Evolutionary conservation across 306 rosid species (phyloP).

Genomic region (Acacia confusa): DNA sequence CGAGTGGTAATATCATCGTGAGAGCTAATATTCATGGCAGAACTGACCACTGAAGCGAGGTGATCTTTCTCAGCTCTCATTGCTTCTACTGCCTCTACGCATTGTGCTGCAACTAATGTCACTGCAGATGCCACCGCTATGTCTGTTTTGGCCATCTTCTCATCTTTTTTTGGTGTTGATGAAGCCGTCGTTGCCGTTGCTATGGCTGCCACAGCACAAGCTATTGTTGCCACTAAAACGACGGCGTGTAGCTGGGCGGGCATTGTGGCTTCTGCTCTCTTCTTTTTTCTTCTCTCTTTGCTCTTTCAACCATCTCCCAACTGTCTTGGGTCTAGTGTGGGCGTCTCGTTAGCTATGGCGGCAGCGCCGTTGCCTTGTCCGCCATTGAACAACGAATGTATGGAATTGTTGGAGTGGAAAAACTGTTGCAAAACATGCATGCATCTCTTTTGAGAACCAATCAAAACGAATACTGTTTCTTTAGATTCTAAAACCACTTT

Average conservation of each 20-base stretch:
- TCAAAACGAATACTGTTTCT: not conserved
- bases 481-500: slow-evolving; percentile 12
- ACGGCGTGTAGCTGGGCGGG: slow-evolving; percentile 92
- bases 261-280: slow-evolving; percentile 82
- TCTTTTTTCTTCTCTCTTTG: slow-evolving; percentile 91
- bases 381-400: slow-evolving; percentile 72
- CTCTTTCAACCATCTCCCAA: slow-evolving; percentile 98
- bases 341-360: slow-evolving; percentile 36
- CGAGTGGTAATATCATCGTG: slow-evolving; percentile 88
- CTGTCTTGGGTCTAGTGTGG: slow-evolving; percentile 78
- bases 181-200: slow-evolving; percentile 86
- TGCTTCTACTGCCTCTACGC: slow-evolving; percentile 94
- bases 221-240: slow-evolving; percentile 86
- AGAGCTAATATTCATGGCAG: slow-evolving; percentile 88
- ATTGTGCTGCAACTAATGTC: slow-evolving; percentile 86
- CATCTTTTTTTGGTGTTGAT: slow-evolving; percentile 54
- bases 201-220: slow-evolving; percentile 83
- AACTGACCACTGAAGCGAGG: slow-evolving; percentile 80
- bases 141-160: slow-evolving; percentile 69
- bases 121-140: slow-evolving; percentile 96
- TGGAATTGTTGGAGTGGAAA: slow-evolving; percentile 79
- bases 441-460: not conserved
- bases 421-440: slow-evolving; percentile 48
- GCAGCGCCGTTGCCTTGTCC: slow-evolving; percentile 59
- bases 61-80: slow-evolving; percentile 93